Evolutionary conservation across 2,329 filamentous ascomycete genomes (phyloP).

Genomic region (Arachnopeziza araneosa): DNA sequence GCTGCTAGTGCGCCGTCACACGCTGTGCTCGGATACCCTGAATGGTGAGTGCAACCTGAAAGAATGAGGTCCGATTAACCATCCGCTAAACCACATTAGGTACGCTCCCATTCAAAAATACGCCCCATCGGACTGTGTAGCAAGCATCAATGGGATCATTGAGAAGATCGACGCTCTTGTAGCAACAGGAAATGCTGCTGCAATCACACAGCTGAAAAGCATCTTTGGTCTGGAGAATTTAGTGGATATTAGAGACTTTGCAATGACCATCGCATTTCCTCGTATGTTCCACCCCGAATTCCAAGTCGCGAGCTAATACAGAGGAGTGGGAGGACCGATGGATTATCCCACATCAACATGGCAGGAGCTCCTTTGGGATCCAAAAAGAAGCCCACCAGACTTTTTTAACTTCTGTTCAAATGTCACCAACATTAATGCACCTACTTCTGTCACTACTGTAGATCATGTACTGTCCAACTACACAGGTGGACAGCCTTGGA

Average conservation of each 20-base stretch:
- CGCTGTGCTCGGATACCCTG: constrained; percentile 38
- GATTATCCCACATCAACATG: constrained; percentile 46
- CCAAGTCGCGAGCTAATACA: constrained; percentile 9
- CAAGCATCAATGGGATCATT: constrained; percentile 43
- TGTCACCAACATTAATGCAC: constrained; percentile 41
- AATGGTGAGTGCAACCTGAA: constrained; percentile 34
- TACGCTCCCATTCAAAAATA: constrained; percentile 43
- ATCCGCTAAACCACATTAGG: constrained; percentile 10
- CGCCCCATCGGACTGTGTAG: constrained; percentile 43
- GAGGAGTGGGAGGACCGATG: constrained; percentile 37
- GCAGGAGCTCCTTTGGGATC: constrained; percentile 48
- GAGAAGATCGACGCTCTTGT: constrained; percentile 45
- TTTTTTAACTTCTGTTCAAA: constrained; percentile 49
- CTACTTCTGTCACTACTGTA: constrained; percentile 37
- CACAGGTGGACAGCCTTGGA: constrained; percentile 44
- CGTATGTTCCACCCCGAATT: constrained; percentile 5
- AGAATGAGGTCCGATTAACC: background rate
- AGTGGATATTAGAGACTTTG: constrained; percentile 42
- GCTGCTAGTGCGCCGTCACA: constrained; percentile 41
- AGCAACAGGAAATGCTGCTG: constrained; percentile 35
- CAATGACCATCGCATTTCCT: constrained; percentile 42
- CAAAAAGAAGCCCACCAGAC: constrained; percentile 37
- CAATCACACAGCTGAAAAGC: constrained; percentile 40
- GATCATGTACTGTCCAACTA: constrained; percentile 43
- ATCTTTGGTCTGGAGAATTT: constrained; percentile 42